Percentiles rank a stretch among this genome's conserved stretches.
These are phyloP conservation scores for Ophiostoma fasciatum DNA, from an alignment of 2,329 filamentous ascomycete species.

Conservation along the genomic window DNA sequence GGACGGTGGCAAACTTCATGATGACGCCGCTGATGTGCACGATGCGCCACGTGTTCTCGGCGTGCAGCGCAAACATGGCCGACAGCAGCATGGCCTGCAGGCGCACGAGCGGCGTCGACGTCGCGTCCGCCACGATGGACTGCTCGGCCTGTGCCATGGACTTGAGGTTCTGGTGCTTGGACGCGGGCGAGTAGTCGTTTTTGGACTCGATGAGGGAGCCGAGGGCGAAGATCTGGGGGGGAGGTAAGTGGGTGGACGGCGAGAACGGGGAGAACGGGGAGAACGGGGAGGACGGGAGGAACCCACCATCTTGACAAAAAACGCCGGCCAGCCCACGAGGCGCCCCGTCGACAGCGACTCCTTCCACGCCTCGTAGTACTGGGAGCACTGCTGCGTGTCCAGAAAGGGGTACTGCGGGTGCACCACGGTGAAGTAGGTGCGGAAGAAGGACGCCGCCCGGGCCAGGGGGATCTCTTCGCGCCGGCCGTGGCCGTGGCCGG, in stretches of 20 bases:
- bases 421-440: slow-evolving; percentile 5
- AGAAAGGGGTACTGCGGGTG: slow-evolving; percentile 8
- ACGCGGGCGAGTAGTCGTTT: slow-evolving; percentile 4
- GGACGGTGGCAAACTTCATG: slow-evolving; percentile 5
- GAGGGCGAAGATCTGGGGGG: slow-evolving; percentile 8
- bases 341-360: not conserved
- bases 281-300: too few relatives aligned
- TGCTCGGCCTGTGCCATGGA: slow-evolving; percentile 8
- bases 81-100: slow-evolving; percentile 9
- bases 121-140: slow-evolving; percentile 5
- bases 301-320: slow-evolving; percentile 8
- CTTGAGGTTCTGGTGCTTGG: slow-evolving; percentile 6
- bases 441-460: slow-evolving; percentile 6
- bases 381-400: slow-evolving; percentile 3
- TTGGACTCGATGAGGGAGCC: slow-evolving; percentile 5
- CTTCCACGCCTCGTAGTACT: slow-evolving; percentile 4
- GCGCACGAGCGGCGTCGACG: slow-evolving; percentile 4
- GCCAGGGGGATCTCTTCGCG: not conserved
- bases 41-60: slow-evolving; percentile 7
- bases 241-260: not conserved
- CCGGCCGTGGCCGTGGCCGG: not conserved
- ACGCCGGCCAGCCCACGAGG: slow-evolving; percentile 5
- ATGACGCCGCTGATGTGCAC: slow-evolving; percentile 7
- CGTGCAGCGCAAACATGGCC: slow-evolving; percentile 8
- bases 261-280: too few relatives aligned